Base-by-base conservation (phyloP, 805 yeast genomes). In the Zygoascus flipseniorum region DNA sequence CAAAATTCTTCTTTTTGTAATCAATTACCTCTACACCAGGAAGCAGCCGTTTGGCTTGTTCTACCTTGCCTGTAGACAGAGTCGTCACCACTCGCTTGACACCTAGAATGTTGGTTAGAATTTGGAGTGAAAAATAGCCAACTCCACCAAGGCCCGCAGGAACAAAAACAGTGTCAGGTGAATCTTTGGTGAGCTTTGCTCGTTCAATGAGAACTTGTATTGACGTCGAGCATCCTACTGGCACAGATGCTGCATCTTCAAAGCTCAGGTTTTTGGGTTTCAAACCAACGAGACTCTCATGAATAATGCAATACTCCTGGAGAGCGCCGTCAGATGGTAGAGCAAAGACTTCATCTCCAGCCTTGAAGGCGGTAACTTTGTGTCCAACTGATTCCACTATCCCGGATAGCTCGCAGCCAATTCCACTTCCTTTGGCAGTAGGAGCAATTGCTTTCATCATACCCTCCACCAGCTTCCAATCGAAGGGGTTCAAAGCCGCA, bases 351-450 rank as follows among this genome's bases (percentile, higher is more conserved):
- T 53, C 52, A 20, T 59, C 62, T 10, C 66, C 67, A 41, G 48
- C 58, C 39, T 54, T 55, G 52, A 60, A 53, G 11, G 20, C 26
- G 5, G 55, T 54, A 9, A 56, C 59, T 20, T 53, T 51, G n/a
- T 55, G 32, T 2, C 67, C 67, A 19, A 58, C 59, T 35, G 50
- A 63, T 26, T 56, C 63, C 9, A 64, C 61, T 5, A 28, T 48
- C 13, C 67, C 67, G 2, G 65, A 62, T 14, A 55, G 52, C 28
- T 64, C 67, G n/a, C 31, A 47, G 6, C 67, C 67, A 11, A 56
- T 26, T 14, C 56, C 50, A 16, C 51, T 37, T 18, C 61, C 62
- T 11, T 55, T 50, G n/a, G 56, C 50, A 23, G 14, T 20, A 11
- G 54, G 42, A 26, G 26, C 19, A 14, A 57, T 20, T 26, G 37